Evolutionary conservation across 306 rosid species (phyloP).

Genomic region (Macrotyloma uniflorum): DNA sequence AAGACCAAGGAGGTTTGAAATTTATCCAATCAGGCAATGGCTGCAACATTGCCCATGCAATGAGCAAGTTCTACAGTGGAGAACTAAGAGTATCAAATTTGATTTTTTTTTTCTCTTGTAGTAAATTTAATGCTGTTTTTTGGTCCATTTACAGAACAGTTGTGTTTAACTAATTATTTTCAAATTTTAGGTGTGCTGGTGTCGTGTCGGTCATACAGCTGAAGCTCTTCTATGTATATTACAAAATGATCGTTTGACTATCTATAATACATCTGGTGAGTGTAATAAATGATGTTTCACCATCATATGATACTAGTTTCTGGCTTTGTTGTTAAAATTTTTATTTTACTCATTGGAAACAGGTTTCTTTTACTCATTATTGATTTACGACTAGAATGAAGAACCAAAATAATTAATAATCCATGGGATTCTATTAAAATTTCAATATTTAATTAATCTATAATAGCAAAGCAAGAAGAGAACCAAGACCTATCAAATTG

Average conservation of each 20-base stretch:
- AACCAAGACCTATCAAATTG: too few species aligned
- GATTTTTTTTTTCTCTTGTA: background rate
- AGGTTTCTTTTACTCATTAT: background rate
- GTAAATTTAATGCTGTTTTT: conserved; percentile 21
- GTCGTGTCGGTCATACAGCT: conserved; percentile 69
- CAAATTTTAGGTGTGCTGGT: conserved; percentile 83
- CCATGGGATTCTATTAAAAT: background rate
- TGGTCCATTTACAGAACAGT: conserved; percentile 18
- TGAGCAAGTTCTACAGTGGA: conserved; percentile 23
- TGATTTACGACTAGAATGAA: background rate
- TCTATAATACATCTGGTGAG: conserved; percentile 87
- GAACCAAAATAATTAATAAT: background rate
- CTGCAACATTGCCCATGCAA: conserved; percentile 20
- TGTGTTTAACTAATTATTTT: conserved; percentile 28
- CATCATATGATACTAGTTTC: conserved; percentile 18
- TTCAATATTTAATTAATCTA: background rate
- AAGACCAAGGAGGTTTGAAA: conserved; percentile 10
- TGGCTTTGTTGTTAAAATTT: conserved; percentile 10
- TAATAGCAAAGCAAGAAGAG: background rate
- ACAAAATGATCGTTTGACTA: conserved; percentile 74
- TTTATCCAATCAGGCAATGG: conserved; percentile 17
- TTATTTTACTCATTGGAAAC: conserved; percentile 11
- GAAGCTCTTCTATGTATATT: conserved; percentile 88
- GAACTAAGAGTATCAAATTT: conserved; percentile 17
- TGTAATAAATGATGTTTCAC: conserved; percentile 27